Percentiles rank a stretch among this genome's conserved stretches.
phyloP scores from a whole-genome alignment of 2,329 filamentous ascomycete species.

The Sarocladium strictum region DNA sequence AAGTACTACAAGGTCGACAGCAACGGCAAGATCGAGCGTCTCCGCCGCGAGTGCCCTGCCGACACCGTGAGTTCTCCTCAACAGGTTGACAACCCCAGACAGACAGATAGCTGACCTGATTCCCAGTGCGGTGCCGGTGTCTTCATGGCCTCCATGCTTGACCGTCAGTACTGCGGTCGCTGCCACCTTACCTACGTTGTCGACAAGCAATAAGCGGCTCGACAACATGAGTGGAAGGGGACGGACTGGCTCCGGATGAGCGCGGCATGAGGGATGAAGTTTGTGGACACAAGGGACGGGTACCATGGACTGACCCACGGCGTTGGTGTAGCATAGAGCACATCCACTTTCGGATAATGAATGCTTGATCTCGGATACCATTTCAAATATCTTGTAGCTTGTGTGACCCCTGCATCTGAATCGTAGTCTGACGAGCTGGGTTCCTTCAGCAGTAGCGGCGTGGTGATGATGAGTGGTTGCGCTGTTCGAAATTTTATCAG shows the following conservation, averaged over 20 bases:
- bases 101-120: slow-evolving; percentile 18
- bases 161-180: slow-evolving; percentile 91
- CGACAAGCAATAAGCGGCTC: slow-evolving; percentile 52
- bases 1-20: slow-evolving; percentile 99
- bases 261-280: slow-evolving; percentile 10
- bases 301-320: slow-evolving; percentile 26
- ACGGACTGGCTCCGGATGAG: slow-evolving; percentile 16
- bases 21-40: slow-evolving; percentile 99
- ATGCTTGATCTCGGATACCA: slow-evolving; percentile 28
- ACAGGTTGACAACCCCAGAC: slow-evolving; percentile 18
- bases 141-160: slow-evolving; percentile 99
- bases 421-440: too few relatives aligned
- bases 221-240: slow-evolving; percentile 12
- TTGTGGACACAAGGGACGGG: slow-evolving; percentile 16
- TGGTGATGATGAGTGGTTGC: too few relatives aligned
- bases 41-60: slow-evolving; percentile 93
- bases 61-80: slow-evolving; percentile 62
- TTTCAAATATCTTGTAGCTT: slow-evolving; percentile 10
- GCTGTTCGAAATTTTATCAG: too few relatives aligned
- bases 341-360: slow-evolving; percentile 34
- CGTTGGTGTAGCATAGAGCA: slow-evolving; percentile 39
- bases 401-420: too few relatives aligned
- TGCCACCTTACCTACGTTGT: slow-evolving; percentile 71
- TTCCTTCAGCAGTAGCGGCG: too few relatives aligned
- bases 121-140: slow-evolving; percentile 94